Percentiles rank a stretch among this genome's conserved stretches.
Conservation (phyloP, 1,284 basidiomycete species). For the Ceratobasidium sp. region DNA sequence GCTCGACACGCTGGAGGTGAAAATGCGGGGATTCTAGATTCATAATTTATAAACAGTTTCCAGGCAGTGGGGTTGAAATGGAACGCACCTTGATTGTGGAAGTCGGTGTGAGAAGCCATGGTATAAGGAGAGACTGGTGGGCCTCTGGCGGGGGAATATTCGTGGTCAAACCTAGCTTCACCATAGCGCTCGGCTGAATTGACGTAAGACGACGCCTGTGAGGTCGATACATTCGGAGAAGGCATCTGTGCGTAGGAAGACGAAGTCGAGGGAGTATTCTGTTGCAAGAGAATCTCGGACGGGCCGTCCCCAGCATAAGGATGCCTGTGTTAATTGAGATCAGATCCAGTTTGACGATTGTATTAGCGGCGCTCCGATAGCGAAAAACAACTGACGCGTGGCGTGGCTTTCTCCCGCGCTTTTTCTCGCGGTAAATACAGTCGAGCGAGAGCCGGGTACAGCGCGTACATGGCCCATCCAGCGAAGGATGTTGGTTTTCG, state of each 20-base stretch:
- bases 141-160: conserved; percentile 14
- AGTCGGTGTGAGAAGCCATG: background rate
- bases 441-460: conserved; percentile 11
- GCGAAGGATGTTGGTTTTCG: conserved; percentile 23
- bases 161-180: conserved; percentile 27
- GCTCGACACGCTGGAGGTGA: conserved; percentile 2
- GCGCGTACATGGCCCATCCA: conserved; percentile 15
- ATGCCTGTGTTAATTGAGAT: conserved; percentile 20
- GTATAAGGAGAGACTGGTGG: conserved; percentile 22
- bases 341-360: background rate
- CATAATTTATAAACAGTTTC: background rate
- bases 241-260: background rate
- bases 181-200: conserved; percentile 13
- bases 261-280: conserved; percentile 3
- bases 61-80: background rate
- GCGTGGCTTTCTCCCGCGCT: conserved; percentile 29
- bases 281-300: conserved; percentile 29
- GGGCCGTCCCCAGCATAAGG: conserved; percentile 29
- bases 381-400: conserved; percentile 1
- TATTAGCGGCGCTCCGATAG: background rate
- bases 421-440: conserved; percentile 32
- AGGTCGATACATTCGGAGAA: conserved; percentile 19
- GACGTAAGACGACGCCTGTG: conserved; percentile 31
- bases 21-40: conserved; percentile 21
- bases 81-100: background rate